Evolutionary conservation across 2,329 filamentous ascomycete species (phyloP), one percentile per base, ranked within the genome.

Genomic region (Epichloe festucae): DNA sequence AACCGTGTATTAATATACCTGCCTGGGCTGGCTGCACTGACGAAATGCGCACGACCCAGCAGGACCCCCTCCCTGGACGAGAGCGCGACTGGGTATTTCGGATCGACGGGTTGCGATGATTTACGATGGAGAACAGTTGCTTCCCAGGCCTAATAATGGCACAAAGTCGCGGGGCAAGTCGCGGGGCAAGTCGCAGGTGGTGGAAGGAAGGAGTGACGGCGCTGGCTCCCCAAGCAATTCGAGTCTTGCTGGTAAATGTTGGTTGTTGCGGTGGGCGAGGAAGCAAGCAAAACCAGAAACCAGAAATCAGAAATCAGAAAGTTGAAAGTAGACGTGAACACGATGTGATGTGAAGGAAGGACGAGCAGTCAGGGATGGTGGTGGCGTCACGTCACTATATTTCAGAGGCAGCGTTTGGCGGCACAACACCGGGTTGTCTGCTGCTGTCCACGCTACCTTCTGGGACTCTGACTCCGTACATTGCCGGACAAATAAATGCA

Each of bases 291-390:
- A 31, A 27, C 27, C 27, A 31, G 27, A 1, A 31, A 3, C 7
- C 23, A 27, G 23, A 0, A 27, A 8, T 7, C 27, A 31, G 27
- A 10, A 31, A 10, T 1, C 7, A 27, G 3, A 10, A 31, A 3
- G 3, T 0, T 10, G 7, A 27, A 27, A 27, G 2, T 4, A 10
- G 31, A 31, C 10, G 10, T 3, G 31, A 42, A 50, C 44, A 12
- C 35, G 50, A 52, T 42, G 50, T 52, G 50, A 52, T 52, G 50
- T 31, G 41, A 41, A 46, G 42, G 41, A 49, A 35, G 42, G 41
- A 46, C 46, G 45, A 46, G 46, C 40, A 38, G 50, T 14, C 39
- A 21, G 35, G 17, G 17, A 17, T 31, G 31, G 31, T 4, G 31
- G 31, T 4, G 45, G 46, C 46, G 38, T 46, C 35, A 27, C 27